Percentiles rank a stretch among this genome's conserved stretches.
These are phyloP conservation scores for Lactarius vividus DNA, from an alignment of 768 basidiomycete species.

Conservation along the genomic window DNA sequence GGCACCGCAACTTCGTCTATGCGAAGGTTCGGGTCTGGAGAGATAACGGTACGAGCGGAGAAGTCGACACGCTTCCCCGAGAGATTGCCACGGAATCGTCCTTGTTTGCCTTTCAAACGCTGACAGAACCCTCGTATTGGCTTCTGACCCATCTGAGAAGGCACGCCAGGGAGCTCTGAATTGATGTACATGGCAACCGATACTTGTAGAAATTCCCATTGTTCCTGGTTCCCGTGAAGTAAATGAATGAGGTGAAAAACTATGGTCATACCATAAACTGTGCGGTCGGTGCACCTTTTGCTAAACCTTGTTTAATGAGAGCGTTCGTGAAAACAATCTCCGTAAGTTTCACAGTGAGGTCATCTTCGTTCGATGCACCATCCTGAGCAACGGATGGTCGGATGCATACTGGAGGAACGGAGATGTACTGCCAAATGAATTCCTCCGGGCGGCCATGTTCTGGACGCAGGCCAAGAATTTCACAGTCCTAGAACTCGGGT, in stretches of 20 bases:
- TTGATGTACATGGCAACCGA: slow-evolving; percentile 98
- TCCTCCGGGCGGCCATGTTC: slow-evolving; percentile 91
- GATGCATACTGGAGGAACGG: slow-evolving; percentile 96
- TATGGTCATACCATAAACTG: slow-evolving; percentile 71
- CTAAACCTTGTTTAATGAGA: slow-evolving; percentile 85
- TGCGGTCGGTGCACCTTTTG: slow-evolving; percentile 82
- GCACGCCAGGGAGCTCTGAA: slow-evolving; percentile 92
- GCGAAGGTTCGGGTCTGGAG: slow-evolving; percentile 96
- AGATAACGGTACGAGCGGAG: slow-evolving; percentile 96
- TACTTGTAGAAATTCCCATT: slow-evolving; percentile 97
- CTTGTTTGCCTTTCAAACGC: slow-evolving; percentile 97
- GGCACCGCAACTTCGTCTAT: slow-evolving; percentile 99
- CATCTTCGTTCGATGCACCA: slow-evolving; percentile 97
- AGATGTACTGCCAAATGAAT: slow-evolving; percentile 98
- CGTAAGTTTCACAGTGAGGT: slow-evolving; percentile 93
- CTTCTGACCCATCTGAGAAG: slow-evolving; percentile 82
- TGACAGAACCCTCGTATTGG: slow-evolving; percentile 98
- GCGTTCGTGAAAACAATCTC: slow-evolving; percentile 96
- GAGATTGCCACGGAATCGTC: slow-evolving; percentile 96
- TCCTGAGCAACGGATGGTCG: slow-evolving; percentile 97
- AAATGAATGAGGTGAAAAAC: slow-evolving; percentile 16
- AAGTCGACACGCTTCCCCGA: slow-evolving; percentile 99
- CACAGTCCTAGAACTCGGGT: slow-evolving; percentile 68
- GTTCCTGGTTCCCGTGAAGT: slow-evolving; percentile 56
- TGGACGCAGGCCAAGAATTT: slow-evolving; percentile 88